These are phyloP conservation scores for Pseudozyma flocculosa DNA, from an alignment of 1,284 basidiomycete genomes.

Conservation along the genomic window DNA sequence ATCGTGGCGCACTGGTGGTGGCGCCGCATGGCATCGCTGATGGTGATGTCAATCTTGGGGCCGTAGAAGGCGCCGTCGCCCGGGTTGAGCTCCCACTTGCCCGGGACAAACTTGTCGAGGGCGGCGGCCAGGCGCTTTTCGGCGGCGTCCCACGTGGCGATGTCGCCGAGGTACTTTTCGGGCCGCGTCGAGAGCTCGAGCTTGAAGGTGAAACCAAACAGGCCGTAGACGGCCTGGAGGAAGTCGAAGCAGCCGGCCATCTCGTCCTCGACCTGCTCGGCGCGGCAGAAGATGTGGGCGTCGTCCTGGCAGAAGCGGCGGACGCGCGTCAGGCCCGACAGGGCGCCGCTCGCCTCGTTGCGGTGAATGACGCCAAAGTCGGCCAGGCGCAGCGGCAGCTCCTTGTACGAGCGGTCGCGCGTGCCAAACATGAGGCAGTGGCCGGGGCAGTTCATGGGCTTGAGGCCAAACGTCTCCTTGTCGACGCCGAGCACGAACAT, in stretches of 20 bases:
- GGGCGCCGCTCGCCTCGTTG: constrained; percentile 92
- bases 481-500: constrained; percentile 94
- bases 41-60: constrained; percentile 89
- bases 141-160: constrained; percentile 86
- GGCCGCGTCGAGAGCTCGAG: constrained; percentile 94
- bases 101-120: constrained; percentile 82
- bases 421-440: constrained; percentile 96
- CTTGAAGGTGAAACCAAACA: constrained; percentile 97
- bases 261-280: constrained; percentile 85
- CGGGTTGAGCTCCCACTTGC: constrained; percentile 90
- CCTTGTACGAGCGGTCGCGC: constrained; percentile 89
- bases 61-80: constrained; percentile 81
- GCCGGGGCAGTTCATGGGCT: constrained; percentile 99
- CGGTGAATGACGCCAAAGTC: constrained; percentile 98
- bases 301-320: constrained; percentile 96
- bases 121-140: constrained; percentile 86
- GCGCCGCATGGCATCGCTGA: constrained; percentile 86
- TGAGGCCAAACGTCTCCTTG: constrained; percentile 71
- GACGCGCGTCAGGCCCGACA: constrained; percentile 91
- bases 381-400: constrained; percentile 93
- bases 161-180: constrained; percentile 85
- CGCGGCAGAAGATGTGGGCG: constrained; percentile 94
- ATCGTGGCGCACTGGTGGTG: constrained; percentile 96
- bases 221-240: constrained; percentile 81
- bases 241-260: constrained; percentile 88